Percentiles rank a stretch among this genome's conserved stretches.
Evolutionary conservation across 2,329 filamentous ascomycete species (phyloP).

Genomic region (Thyridium curvatum): DNA sequence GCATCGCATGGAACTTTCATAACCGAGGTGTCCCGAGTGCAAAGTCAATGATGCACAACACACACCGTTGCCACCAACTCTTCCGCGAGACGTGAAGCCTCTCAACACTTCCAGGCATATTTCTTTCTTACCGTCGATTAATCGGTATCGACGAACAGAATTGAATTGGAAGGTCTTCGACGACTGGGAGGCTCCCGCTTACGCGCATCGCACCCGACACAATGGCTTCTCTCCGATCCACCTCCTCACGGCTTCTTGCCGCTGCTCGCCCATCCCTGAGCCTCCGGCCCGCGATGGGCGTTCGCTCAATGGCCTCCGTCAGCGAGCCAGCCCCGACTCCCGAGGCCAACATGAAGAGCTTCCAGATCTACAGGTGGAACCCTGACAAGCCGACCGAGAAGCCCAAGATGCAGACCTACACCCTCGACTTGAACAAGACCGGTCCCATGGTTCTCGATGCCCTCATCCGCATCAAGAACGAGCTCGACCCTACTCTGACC

Average conservation of each 20-base stretch:
- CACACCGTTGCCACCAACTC: too few species aligned
- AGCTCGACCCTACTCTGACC: constrained; percentile 91
- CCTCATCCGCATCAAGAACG: constrained; percentile 97
- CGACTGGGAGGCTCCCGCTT: too few species aligned
- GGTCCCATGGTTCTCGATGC: constrained; percentile 98
- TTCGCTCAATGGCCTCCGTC: constrained; percentile 49
- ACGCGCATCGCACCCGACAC: constrained; percentile 13
- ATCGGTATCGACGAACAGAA: too few species aligned
- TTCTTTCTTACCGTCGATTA: too few species aligned
- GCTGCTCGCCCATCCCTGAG: constrained; percentile 32
- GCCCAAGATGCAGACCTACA: constrained; percentile 92
- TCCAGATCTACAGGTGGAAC: constrained; percentile 99
- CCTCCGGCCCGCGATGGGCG: constrained; percentile 25
- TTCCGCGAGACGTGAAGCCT: too few species aligned
- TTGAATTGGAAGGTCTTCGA: too few species aligned
- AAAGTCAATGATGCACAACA: too few species aligned
- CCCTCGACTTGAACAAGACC: constrained; percentile 96
- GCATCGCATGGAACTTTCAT: constrained; percentile 6
- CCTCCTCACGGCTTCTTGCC: constrained; percentile 45
- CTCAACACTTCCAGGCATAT: too few species aligned
- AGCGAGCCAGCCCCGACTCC: constrained; percentile 54
- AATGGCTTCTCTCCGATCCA: constrained; percentile 58
- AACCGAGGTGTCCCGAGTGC: constrained; percentile 15
- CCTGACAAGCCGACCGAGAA: constrained; percentile 88
- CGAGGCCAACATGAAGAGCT: constrained; percentile 77